A percentile compares a stretch with the other conserved stretches of the same genome.
These are phyloP conservation scores for Pyracantha coccinea DNA, from an alignment of 331 rosid genomes.

Conservation along the genomic window DNA sequence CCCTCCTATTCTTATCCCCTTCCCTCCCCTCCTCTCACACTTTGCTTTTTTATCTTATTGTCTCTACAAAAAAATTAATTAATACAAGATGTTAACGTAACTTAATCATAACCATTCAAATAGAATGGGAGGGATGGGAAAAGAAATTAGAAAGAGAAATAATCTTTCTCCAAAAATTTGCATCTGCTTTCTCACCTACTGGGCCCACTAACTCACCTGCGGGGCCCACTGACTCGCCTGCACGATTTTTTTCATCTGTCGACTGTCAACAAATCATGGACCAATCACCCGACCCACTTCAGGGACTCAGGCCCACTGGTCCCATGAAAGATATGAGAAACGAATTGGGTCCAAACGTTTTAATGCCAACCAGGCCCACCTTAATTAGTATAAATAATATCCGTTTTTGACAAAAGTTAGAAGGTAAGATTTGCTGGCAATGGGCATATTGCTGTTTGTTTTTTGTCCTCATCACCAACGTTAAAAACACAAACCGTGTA, in stretches of 20 bases:
- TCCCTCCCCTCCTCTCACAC: too few species aligned
- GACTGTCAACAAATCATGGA: not conserved
- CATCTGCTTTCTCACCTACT: not conserved
- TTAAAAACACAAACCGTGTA: not conserved
- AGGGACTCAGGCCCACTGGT: not conserved
- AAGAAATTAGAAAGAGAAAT: too few species aligned
- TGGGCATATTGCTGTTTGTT: not conserved
- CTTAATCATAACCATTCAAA: too few species aligned
- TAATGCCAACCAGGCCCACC: not conserved
- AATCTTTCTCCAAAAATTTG: too few species aligned
- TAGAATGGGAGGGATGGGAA: fast-evolving
- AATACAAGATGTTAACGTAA: too few species aligned
- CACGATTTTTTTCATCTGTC: not conserved
- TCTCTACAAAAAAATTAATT: too few species aligned
- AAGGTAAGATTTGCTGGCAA: not conserved
- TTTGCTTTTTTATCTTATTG: too few species aligned
- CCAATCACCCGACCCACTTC: not conserved
- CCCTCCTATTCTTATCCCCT: too few species aligned
- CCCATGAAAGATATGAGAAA: not conserved
- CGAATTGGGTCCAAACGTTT: not conserved
- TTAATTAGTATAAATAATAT: too few species aligned
- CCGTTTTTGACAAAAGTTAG: not conserved
- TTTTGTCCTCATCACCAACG: not conserved
- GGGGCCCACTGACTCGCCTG: not conserved
- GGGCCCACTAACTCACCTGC: too few species aligned